Conservation (phyloP, 164 flowering plant genomes). For the Platanus orientalis region DNA sequence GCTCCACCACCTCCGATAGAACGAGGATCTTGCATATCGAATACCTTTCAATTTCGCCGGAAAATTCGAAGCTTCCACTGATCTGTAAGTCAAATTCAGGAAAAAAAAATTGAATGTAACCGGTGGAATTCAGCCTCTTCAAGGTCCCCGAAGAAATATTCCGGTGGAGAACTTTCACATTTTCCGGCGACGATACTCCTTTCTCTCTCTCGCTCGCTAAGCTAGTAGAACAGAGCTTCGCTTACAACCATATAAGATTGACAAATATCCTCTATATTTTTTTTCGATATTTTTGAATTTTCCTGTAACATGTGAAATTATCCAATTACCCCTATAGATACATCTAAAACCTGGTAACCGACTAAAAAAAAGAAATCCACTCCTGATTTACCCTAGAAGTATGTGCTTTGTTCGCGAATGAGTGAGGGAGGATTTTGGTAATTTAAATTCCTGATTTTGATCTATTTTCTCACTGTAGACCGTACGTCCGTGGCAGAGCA, state of each 20-base stretch:
- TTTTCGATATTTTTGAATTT: background rate
- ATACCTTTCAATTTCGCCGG: background rate
- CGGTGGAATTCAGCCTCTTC: background rate
- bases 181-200: background rate
- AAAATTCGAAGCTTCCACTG: too few species aligned
- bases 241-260: background rate
- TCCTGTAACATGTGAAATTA: background rate
- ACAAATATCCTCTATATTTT: slow-evolving; percentile 1
- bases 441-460: background rate
- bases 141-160: background rate
- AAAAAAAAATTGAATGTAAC: too few species aligned
- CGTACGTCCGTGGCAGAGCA: slow-evolving; percentile 18
- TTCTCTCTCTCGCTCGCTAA: background rate
- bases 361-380: background rate
- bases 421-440: background rate
- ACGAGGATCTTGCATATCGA: slow-evolving; percentile 24
- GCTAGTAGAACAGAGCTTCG: background rate
- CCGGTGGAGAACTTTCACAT: background rate
- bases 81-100: too few species aligned
- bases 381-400: background rate
- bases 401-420: background rate
- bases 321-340: background rate
- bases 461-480: background rate
- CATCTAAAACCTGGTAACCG: background rate
- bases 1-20: slow-evolving; percentile 11